Conservation (phyloP, 75 land plant species). For the Larix kaempferi region DNA sequence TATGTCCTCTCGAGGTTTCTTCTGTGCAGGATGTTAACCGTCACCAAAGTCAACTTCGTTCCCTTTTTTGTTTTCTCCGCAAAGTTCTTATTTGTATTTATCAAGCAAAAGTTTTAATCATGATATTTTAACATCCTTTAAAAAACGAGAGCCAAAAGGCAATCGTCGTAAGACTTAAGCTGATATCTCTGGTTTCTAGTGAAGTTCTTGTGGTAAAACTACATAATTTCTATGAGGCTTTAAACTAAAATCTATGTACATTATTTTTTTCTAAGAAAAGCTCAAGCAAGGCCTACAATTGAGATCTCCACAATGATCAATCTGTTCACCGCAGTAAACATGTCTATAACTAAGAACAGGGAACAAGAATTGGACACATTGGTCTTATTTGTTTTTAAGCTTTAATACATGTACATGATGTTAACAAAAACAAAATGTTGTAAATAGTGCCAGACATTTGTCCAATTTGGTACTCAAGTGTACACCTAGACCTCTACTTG, state of each 20-base stretch:
- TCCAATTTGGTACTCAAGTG: too few relatives aligned
- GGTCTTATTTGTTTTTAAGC: too few relatives aligned
- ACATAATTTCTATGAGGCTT: not conserved
- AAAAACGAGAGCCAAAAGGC: not conserved
- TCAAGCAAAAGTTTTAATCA: not conserved
- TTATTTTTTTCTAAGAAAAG: not conserved
- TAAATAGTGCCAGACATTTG: too few relatives aligned
- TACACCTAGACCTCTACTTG: too few relatives aligned
- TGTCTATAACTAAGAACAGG: not conserved
- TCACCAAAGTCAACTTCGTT: slow-evolving; percentile 62
- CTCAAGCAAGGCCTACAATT: not conserved
- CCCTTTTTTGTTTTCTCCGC: not conserved
- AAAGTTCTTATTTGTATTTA: not conserved
- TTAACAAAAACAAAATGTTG: too few relatives aligned
- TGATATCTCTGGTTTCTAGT: not conserved
- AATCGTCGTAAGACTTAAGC: not conserved
- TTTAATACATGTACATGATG: too few relatives aligned
- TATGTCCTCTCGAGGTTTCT: slow-evolving; percentile 85
- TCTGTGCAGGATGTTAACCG: slow-evolving; percentile 87
- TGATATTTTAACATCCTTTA: not conserved
- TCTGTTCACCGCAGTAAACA: not conserved
- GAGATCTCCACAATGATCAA: not conserved
- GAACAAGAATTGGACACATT: not conserved
- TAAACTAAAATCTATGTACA: too few relatives aligned
- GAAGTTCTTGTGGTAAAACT: not conserved